phyloP scores from a whole-genome alignment of 2,329 filamentous ascomycete genomes.

The Escovopsis sp. region DNA sequence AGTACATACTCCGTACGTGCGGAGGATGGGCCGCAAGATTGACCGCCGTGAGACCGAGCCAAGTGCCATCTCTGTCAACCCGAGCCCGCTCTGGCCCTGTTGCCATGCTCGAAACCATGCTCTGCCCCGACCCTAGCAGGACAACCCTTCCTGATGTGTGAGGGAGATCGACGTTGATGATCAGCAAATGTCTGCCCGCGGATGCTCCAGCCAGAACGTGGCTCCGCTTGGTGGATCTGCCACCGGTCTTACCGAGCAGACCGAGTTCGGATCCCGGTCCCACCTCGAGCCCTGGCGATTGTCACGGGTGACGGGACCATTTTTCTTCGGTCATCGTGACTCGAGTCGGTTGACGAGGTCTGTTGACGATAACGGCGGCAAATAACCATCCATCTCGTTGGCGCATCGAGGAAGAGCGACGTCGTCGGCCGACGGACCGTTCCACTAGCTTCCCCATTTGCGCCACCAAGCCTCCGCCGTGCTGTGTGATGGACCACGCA shows the following conservation, averaged over 20 bases:
- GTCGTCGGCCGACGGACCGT: constrained; percentile 13
- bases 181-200: not conserved
- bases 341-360: not conserved
- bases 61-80: not conserved
- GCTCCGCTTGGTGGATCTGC: constrained; percentile 1
- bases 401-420: not conserved
- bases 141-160: not conserved
- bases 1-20: not conserved
- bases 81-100: constrained; percentile 2
- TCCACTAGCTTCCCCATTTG: constrained; percentile 12
- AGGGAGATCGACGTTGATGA: not conserved
- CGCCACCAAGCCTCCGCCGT: constrained; percentile 5
- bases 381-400: constrained; percentile 1
- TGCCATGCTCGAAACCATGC: constrained; percentile 9
- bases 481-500: constrained; percentile 1
- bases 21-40: constrained; percentile 3
- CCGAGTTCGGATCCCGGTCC: not conserved
- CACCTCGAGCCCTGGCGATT: no score
- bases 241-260: constrained; percentile 3
- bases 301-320: not conserved
- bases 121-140: constrained; percentile 1
- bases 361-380: not conserved
- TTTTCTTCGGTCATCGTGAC: not conserved
- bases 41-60: constrained; percentile 6
- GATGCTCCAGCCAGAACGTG: not conserved